Percentiles rank a stretch among this genome's conserved stretches.
phyloP scores from a whole-genome alignment of 2,329 filamentous ascomycete species.

The Ophiostoma australiae region DNA sequence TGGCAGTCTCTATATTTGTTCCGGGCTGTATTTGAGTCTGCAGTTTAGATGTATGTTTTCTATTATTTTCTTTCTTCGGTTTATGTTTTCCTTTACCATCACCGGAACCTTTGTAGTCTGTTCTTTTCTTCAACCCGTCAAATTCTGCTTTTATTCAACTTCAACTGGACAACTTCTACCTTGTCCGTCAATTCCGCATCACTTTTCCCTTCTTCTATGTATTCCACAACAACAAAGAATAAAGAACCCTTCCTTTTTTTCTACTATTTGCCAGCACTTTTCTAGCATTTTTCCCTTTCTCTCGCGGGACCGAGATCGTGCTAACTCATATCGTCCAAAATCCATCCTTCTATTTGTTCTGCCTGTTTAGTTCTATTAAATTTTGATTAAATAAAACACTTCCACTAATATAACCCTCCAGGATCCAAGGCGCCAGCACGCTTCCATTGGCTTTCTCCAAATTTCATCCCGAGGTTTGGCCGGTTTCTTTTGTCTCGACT shows the following conservation, averaged over 20 bases:
- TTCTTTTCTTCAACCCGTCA: no score
- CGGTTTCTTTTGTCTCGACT: conserved; percentile 15
- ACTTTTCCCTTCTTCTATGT: background rate
- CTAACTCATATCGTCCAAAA: conserved; percentile 8
- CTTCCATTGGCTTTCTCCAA: background rate
- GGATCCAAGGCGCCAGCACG: background rate
- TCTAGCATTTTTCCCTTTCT: background rate
- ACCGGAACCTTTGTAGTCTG: background rate
- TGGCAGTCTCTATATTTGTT: no score
- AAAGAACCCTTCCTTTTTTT: background rate
- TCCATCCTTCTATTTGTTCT: background rate
- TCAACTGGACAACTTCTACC: background rate
- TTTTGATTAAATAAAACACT: background rate
- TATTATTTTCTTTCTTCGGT: background rate
- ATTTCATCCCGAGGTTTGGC: conserved; percentile 20
- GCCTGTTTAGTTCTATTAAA: background rate
- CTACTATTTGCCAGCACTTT: no score
- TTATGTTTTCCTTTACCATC: no score
- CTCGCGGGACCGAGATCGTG: conserved; percentile 6
- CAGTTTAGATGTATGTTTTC: background rate
- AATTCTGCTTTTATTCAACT: conserved; percentile 3
- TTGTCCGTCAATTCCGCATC: conserved; percentile 2
- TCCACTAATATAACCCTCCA: background rate
- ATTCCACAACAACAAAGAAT: background rate
- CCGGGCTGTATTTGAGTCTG: no score